A percentile compares a stretch with the other conserved stretches of the same genome.
Evolutionary conservation across 208 protist species (phyloP).

Genomic region (Crithidia sp.): DNA sequence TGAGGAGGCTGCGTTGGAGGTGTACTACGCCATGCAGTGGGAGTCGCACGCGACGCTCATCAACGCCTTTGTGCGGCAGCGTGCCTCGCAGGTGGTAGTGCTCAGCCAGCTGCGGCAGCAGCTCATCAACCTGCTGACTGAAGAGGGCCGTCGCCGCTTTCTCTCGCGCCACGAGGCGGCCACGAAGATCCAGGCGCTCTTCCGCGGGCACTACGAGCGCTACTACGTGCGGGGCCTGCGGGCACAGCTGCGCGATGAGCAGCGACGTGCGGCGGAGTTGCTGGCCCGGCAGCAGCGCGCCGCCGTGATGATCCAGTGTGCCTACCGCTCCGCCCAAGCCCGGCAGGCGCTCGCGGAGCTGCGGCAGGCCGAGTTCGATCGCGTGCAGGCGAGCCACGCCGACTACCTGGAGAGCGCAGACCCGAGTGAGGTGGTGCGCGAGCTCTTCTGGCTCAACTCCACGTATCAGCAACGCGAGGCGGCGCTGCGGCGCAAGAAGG

Average conservation of each 20-base stretch:
- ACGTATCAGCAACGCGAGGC: conserved; percentile 46
- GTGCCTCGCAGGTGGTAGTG: conserved; percentile 30
- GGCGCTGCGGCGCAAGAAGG: conserved; percentile 39
- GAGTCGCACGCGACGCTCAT: conserved; percentile 53
- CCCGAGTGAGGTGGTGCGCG: conserved; percentile 70
- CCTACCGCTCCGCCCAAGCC: conserved; percentile 51
- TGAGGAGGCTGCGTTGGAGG: conserved; percentile 60
- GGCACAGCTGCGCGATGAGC: conserved; percentile 51
- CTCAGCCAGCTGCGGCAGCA: conserved; percentile 24
- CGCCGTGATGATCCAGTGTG: conserved; percentile 70
- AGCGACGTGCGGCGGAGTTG: conserved; percentile 35
- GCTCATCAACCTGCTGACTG: conserved; percentile 49
- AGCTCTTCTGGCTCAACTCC: conserved; percentile 88
- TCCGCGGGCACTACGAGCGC: conserved; percentile 83
- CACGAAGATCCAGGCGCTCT: conserved; percentile 74
- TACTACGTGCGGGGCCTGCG: conserved; percentile 63
- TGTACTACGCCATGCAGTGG: conserved; percentile 74
- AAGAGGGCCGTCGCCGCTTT: conserved; percentile 49
- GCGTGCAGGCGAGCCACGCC: conserved; percentile 51
- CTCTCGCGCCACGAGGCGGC: conserved; percentile 48
- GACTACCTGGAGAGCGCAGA: conserved; percentile 57
- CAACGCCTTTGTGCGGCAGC: conserved; percentile 58
- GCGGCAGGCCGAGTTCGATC: conserved; percentile 43
- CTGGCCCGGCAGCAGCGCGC: conserved; percentile 52
- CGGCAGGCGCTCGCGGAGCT: conserved; percentile 32